These are phyloP conservation scores for Fusarium subtropicale DNA, from an alignment of 2,329 filamentous ascomycete genomes.

Conservation along the genomic window DNA sequence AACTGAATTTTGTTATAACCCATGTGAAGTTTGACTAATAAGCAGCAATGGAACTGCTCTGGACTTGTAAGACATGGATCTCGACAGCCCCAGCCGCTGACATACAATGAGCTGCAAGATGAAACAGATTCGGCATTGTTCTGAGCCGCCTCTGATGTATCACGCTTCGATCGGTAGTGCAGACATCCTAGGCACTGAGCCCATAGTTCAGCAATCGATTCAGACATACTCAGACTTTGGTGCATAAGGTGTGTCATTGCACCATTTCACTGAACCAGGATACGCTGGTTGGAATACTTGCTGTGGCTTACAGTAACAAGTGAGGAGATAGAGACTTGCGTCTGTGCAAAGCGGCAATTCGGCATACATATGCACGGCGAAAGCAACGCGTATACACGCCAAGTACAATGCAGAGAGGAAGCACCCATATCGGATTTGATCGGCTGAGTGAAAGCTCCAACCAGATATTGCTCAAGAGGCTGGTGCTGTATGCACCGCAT, in stretches of 20 bases:
- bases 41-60: background rate
- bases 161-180: slow-evolving; percentile 18
- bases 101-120: background rate
- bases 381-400: background rate
- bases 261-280: slow-evolving; percentile 20
- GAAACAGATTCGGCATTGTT: background rate
- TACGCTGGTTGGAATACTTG: slow-evolving; percentile 11
- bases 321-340: slow-evolving; percentile 1
- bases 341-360: slow-evolving; percentile 16
- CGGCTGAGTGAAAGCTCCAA: slow-evolving; percentile 30
- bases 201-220: background rate
- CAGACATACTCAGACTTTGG: background rate
- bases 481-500: background rate
- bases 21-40: background rate
- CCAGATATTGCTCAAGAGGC: slow-evolving; percentile 8
- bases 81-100: background rate
- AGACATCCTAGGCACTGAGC: background rate
- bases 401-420: background rate
- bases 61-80: background rate
- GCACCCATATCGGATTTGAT: slow-evolving; percentile 23
- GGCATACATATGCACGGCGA: slow-evolving; percentile 9
- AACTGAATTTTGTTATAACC: background rate
- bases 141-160: slow-evolving; percentile 3
- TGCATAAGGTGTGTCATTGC: slow-evolving; percentile 22
- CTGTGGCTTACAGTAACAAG: slow-evolving; percentile 43